Base-by-base conservation (phyloP, 2,329 filamentous ascomycete genomes). In the Claviceps sorghi region DNA sequence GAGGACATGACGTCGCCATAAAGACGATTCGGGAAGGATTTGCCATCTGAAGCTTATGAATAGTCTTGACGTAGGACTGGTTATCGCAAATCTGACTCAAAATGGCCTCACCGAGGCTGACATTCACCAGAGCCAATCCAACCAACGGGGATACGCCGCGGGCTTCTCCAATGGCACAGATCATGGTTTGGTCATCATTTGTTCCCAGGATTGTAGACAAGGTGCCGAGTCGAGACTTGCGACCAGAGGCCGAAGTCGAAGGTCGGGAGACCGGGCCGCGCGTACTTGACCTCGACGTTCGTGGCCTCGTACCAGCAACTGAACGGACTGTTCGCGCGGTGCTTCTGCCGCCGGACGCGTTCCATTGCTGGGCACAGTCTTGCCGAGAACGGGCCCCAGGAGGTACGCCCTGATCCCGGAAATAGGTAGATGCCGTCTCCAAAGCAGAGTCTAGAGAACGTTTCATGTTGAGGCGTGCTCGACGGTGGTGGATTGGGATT, bases 41-140 rank as follows among this genome's bases (percentile, higher is more conserved):
- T 59, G 88, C 86, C 26, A 95, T 81, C 50, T 80, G 79, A 36
- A 97, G 76, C 64, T 96, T 95, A 66, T 95, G 87, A 32, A 95
- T 74, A 0, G 89, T 95, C 62, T 83, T 84, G 53, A 89, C 83
- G 64, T 95, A 97, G 36, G 89, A 94, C 64, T 95, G 89, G 53
- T 84, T 94, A 65, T 97, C 91, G 62, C 85, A 89, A 57, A 97
- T 91, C 62, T 96, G 88, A 62, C 88, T 94, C 41, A 97, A 75
- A 30, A 89, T 80, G 17, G 82, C 86, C 67, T 95, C 88, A 41
- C 85, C 86, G 2, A 87, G 90, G 43, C 87, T 83, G 3, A 94
- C 74, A 61, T 97, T 94, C 62, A 96, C 74, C 62, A 96, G 90
- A 2, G 88, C 87, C 42, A 95, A 73, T 1, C 91, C 90, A 2